These are phyloP conservation scores for Entomortierella chlamydospora DNA, from an alignment of 192 early-diverging fungal genomes.

Conservation along the genomic window DNA sequence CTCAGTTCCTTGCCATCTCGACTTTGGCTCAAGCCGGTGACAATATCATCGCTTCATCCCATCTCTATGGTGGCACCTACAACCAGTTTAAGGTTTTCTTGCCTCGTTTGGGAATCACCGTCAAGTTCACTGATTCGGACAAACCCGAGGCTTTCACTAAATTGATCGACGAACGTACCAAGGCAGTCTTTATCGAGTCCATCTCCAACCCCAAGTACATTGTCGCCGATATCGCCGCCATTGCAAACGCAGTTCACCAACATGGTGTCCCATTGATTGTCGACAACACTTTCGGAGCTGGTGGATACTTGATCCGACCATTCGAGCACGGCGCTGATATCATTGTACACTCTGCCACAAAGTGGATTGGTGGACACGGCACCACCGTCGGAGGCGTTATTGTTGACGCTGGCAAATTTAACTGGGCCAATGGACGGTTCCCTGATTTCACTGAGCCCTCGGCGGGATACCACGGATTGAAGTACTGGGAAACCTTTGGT, in stretches of 20 bases:
- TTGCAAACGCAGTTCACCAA: conserved; percentile 84
- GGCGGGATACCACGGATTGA: conserved; percentile 87
- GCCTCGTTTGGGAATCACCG: conserved; percentile 85
- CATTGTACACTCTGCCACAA: conserved; percentile 92
- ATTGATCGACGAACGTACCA: conserved; percentile 90
- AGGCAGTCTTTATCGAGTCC: conserved; percentile 91
- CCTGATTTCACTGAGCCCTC: conserved; percentile 88
- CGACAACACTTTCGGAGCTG: conserved; percentile 97
- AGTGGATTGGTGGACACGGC: conserved; percentile 95
- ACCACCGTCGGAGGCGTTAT: conserved; percentile 93
- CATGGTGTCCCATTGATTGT: conserved; percentile 92
- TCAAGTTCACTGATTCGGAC: conserved; percentile 82
- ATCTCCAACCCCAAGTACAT: conserved; percentile 94
- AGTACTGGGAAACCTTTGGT: conserved; percentile 90
- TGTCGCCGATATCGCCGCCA: conserved; percentile 86
- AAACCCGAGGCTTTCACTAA: conserved; percentile 78
- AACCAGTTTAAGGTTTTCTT: conserved; percentile 90
- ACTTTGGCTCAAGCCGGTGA: conserved; percentile 84
- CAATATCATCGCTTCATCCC: conserved; percentile 88
- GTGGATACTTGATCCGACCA: conserved; percentile 84
- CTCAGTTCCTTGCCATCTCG: conserved; percentile 85
- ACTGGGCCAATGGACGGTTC: conserved; percentile 91
- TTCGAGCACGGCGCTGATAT: conserved; percentile 97
- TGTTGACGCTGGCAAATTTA: conserved; percentile 88
- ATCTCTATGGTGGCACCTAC: conserved; percentile 82